These are phyloP conservation scores for Talaromyces sp. DNA, from an alignment of 2,329 filamentous ascomycete species.

Conservation along the genomic window DNA sequence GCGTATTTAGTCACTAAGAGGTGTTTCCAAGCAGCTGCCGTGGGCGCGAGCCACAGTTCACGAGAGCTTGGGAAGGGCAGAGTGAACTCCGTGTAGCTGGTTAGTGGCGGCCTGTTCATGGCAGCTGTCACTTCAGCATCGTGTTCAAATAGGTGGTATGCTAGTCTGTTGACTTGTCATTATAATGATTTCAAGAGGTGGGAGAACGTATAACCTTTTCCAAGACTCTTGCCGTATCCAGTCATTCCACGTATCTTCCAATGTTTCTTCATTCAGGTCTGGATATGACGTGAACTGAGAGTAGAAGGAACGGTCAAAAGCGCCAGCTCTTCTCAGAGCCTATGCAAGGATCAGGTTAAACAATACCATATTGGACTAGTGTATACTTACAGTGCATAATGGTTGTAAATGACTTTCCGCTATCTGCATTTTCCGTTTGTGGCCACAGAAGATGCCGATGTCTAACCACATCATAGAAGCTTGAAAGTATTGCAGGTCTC, in stretches of 20 bases:
- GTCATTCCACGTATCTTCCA: not conserved
- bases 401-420: not conserved
- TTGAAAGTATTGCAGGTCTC: conserved; percentile 2
- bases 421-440: not conserved
- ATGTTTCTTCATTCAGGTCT: not conserved
- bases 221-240: not conserved
- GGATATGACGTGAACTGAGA: not conserved
- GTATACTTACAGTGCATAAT: not conserved
- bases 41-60: not conserved
- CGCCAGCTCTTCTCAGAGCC: not conserved
- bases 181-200: not conserved
- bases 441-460: not conserved
- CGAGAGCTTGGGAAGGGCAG: not conserved
- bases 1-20: not conserved
- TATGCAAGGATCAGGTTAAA: not conserved
- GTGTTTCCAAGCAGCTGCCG: not conserved
- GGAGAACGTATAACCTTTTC: not conserved
- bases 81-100: not conserved
- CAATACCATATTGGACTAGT: not conserved
- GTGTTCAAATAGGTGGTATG: not conserved
- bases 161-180: not conserved
- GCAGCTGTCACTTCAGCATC: not conserved
- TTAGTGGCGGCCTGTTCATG: not conserved
- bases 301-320: not conserved
- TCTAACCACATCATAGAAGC: conserved; percentile 6